A percentile compares a stretch with the other conserved stretches of the same genome.
These are phyloP conservation scores for Cercophora sp. DNA, from an alignment of 495 filamentous ascomycete species.

Conservation along the genomic window DNA sequence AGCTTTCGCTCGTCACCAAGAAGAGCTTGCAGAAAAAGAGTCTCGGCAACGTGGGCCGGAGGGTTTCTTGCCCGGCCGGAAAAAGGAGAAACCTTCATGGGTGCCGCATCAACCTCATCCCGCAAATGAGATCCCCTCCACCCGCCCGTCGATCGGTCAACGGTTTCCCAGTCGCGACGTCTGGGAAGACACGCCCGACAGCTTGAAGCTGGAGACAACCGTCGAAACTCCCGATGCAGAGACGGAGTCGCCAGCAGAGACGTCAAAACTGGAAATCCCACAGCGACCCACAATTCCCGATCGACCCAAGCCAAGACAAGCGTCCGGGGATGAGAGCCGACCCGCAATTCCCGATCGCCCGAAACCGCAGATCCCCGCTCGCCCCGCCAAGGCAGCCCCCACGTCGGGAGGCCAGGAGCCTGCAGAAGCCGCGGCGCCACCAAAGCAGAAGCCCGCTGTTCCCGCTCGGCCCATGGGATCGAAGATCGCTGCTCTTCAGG, in stretches of 20 bases:
- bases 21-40: slow-evolving; percentile 52
- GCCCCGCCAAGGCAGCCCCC: slow-evolving; percentile 56
- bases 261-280: slow-evolving; percentile 28
- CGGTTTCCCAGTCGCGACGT: slow-evolving; percentile 93
- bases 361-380: slow-evolving; percentile 74
- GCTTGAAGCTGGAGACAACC: slow-evolving; percentile 73
- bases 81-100: slow-evolving; percentile 46
- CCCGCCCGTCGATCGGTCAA: slow-evolving; percentile 48
- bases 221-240: slow-evolving; percentile 60
- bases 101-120: slow-evolving; percentile 41
- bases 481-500: slow-evolving; percentile 88
- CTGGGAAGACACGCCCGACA: slow-evolving; percentile 93
- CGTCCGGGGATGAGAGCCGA: slow-evolving; percentile 43
- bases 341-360: slow-evolving; percentile 54
- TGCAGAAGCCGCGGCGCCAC: slow-evolving; percentile 38
- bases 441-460: slow-evolving; percentile 69
- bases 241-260: slow-evolving; percentile 29
- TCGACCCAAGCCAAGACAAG: slow-evolving; percentile 39
- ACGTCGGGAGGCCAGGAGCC: slow-evolving; percentile 29
- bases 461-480: slow-evolving; percentile 74
- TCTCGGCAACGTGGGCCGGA: slow-evolving; percentile 30
- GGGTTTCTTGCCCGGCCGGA: slow-evolving; percentile 44
- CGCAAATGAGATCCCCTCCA: slow-evolving; percentile 44
- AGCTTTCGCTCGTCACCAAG: slow-evolving; percentile 51
- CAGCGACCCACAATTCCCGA: slow-evolving; percentile 34